A percentile compares a stretch with the other conserved stretches of the same genome.
Conservation (phyloP, 495 filamentous ascomycete species). For the Aeminium ludgeri region DNA sequence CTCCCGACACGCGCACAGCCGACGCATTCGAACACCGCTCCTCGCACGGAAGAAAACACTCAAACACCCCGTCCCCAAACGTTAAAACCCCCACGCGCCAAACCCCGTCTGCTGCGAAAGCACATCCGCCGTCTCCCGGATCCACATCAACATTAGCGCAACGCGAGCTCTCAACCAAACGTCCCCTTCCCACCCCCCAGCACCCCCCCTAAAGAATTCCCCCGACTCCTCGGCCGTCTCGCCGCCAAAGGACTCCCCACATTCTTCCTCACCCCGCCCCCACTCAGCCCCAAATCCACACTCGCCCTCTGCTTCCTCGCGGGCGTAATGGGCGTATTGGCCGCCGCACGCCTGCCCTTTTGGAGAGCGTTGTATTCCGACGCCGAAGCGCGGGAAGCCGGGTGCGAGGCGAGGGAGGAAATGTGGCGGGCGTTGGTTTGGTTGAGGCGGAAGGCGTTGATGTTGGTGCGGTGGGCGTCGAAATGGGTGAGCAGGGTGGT, state of each 20-base stretch:
- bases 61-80: too few relatives aligned
- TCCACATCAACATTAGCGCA: too few relatives aligned
- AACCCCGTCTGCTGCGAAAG: too few relatives aligned
- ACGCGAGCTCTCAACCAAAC: too few relatives aligned
- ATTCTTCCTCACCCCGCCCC: slow-evolving; percentile 10
- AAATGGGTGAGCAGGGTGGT: slow-evolving; percentile 10
- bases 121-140: too few relatives aligned
- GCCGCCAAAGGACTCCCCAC: slow-evolving; percentile 7
- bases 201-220: slow-evolving; percentile 3
- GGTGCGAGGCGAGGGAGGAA: slow-evolving; percentile 11
- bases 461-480: slow-evolving; percentile 5
- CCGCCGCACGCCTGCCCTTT: slow-evolving; percentile 12
- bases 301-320: slow-evolving; percentile 11
- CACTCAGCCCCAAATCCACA: slow-evolving; percentile 7
- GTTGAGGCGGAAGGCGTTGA: slow-evolving; percentile 15
- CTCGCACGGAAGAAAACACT: too few relatives aligned
- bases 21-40: too few relatives aligned
- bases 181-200: too few relatives aligned
- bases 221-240: slow-evolving; percentile 7
- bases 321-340: slow-evolving; percentile 15
- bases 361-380: slow-evolving; percentile 13
- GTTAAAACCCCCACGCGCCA: too few relatives aligned
- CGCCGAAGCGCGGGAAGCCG: slow-evolving; percentile 10
- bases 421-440: slow-evolving; percentile 8
- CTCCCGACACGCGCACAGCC: too few relatives aligned